Percentiles rank a stretch among this genome's conserved stretches.
These are phyloP conservation scores for Cylindrodendrum hubeiense DNA, from an alignment of 2,329 filamentous ascomycete species.

Conservation along the genomic window DNA sequence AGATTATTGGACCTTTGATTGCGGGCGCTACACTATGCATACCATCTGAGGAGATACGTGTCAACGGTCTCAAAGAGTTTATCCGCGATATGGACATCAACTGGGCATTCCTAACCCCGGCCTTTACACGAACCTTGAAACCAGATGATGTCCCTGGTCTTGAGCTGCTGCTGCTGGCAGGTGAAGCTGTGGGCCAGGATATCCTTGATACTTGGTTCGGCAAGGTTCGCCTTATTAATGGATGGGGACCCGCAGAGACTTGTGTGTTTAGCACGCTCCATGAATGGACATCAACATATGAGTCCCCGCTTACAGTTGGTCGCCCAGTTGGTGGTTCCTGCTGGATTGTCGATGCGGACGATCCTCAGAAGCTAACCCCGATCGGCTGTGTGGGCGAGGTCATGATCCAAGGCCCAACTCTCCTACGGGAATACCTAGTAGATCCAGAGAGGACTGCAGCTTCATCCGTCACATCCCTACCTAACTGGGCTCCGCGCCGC, in stretches of 20 bases:
- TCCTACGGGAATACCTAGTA: constrained; percentile 40
- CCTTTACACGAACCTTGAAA: constrained; percentile 34
- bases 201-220: constrained; percentile 32
- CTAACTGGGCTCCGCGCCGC: constrained; percentile 23
- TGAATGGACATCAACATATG: background rate
- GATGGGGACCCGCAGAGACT: constrained; percentile 40
- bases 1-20: constrained; percentile 28
- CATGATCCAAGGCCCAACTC: constrained; percentile 35
- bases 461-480: constrained; percentile 48
- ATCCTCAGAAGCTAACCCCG: constrained; percentile 32
- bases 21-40: constrained; percentile 40
- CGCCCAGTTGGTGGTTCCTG: constrained; percentile 13
- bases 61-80: constrained; percentile 21
- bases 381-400: constrained; percentile 36
- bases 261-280: constrained; percentile 30
- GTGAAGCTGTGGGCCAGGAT: constrained; percentile 34
- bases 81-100: constrained; percentile 32
- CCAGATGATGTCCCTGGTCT: constrained; percentile 33
- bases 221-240: constrained; percentile 36
- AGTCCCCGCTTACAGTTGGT: constrained; percentile 27
- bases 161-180: constrained; percentile 32
- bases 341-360: constrained; percentile 35
- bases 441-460: constrained; percentile 36
- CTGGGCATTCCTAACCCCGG: constrained; percentile 42
- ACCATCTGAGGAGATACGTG: constrained; percentile 39